Base-by-base conservation (phyloP, 2,329 filamentous ascomycete species). In the Claviceps fusiformis region DNA sequence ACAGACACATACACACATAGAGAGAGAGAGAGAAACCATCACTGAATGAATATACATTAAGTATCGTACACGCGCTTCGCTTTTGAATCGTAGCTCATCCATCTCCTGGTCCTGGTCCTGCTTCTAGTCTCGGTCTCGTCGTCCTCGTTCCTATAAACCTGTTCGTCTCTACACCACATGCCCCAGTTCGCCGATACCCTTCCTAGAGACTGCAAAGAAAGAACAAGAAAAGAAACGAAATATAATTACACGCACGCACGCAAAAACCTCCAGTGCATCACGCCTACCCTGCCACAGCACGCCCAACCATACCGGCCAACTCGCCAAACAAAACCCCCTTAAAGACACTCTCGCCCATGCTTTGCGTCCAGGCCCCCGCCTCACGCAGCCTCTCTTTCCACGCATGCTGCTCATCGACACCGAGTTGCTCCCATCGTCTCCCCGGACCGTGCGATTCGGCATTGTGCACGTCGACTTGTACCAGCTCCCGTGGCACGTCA, bases 311-410 rank as follows among this genome's bases (percentile, higher is more conserved):
- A 2, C 80, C 85, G 1, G 79, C 86, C 59, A 88, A 74, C 69
- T 89, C 80, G 24, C 83, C 80, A 70, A 95, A 95, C 59, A 95
- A 72, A 37, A 95, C 79, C 3, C 87, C 86, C 69, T 84, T 82
- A 61, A 95, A 78, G 35, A 93, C 80, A 10, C 75, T 77, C 72
- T 92, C 88, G 3, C 87, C 87, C 75, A 92, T 87, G 43, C 81
- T 76, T 65, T 85, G 82, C n/a, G 80, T 80, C 89, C 88, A 95
- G 59, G 89, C 81, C 0, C 89, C 89, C 0, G 87, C 83, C 54
- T 83, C 76, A 55, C 75, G 74, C 41, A 95, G 75, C 64, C 77
- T 80, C 60, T 78, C 69, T 70, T 82, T 89, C 89, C 89, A 95
- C 19, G 74, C 71, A 53, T 74, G 71, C 66, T 80, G 80, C 67